Conservation (phyloP, 1,139 yeast genomes). For the Hyphopichia khmerensis region DNA sequence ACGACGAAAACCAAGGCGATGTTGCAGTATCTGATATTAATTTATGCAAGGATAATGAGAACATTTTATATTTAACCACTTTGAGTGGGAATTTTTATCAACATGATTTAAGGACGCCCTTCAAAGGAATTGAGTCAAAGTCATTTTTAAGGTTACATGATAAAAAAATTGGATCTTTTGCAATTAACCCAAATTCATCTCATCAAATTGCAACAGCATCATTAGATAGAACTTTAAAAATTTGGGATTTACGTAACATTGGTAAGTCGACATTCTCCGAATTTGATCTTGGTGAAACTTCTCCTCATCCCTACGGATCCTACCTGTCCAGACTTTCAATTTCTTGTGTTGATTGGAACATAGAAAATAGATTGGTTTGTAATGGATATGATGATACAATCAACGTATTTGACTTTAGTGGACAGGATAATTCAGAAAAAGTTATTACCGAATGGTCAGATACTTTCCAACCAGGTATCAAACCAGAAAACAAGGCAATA, state of each 20-base stretch:
- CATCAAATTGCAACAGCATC: constrained; percentile 83
- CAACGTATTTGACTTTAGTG: constrained; percentile 45
- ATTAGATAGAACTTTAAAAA: constrained; percentile 73
- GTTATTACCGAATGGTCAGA: constrained; percentile 29
- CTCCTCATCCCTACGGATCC: constrained; percentile 60
- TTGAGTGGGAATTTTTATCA: constrained; percentile 73
- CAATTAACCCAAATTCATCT: constrained; percentile 62
- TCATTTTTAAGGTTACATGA: constrained; percentile 66
- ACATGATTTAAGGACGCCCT: constrained; percentile 60
- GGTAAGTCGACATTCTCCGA: constrained; percentile 41
- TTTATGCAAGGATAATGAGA: constrained; percentile 44
- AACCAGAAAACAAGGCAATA: constrained; percentile 15
- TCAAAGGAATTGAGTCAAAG: constrained; percentile 25
- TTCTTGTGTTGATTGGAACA: constrained; percentile 85
- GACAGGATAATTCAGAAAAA: constrained; percentile 8
- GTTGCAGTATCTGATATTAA: constrained; percentile 67
- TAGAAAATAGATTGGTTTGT: constrained; percentile 72
- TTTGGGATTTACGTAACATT: constrained; percentile 79
- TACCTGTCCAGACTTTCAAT: constrained; percentile 76
- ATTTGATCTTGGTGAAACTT: constrained; percentile 24
- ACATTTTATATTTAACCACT: constrained; percentile 70
- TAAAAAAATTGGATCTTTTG: constrained; percentile 87
- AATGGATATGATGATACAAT: constrained; percentile 92
- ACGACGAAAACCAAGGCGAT: constrained; percentile 30
- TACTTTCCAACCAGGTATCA: constrained; percentile 16